Base-by-base conservation (phyloP, 768 basidiomycete species). In the Termitomyces sp. region DNA sequence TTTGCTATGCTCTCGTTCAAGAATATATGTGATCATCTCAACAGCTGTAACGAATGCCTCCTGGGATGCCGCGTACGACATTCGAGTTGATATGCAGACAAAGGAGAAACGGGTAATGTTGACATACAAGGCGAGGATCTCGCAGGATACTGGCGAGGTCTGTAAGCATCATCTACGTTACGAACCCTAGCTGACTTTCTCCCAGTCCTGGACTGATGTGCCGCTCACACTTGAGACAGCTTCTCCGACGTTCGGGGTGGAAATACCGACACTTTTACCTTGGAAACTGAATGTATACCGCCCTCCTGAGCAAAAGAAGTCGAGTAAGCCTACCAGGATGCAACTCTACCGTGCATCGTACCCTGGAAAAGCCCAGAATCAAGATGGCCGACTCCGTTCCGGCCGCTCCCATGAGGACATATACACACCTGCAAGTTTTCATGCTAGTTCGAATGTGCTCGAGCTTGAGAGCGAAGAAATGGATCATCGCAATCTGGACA, bases 81-180 rank as follows among this genome's bases (percentile, higher is more conserved):
- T 79, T 12, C 72, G 76, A 7, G 77, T 77, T 4, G 68, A 78
- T 57, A 74, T 77, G 72, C 66, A 76, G n/a, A 61, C 67, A 4
- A 71, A 75, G 54, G 73, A 76, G 22, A 69, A 67, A 14, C 74
- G 76, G 1, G 65, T 81, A 0, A 69, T 61, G 2, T 53, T 80
- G 24, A 68, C 71, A 4, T 80, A 80, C 64, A 79, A 78, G 60
- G 78, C 72, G 0, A 65, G 66, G 3, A 75, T 79, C 49, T 69
- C 63, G 0, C 79, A 80, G 55, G 69, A 60, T 44, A 79, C 78
- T 3, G 78, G 78, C 34, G 78, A 80, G 68, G 77, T 74, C 24
- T 24, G 67, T 51, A 22, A 18, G 16, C 14, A 0, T 6, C 3
- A 16, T 40, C 12, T 42, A 39, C 4, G 27, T n/a, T n/a, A n/a